Evolutionary conservation across 2,329 filamentous ascomycete species (phyloP).

Genomic region (Colletotrichum sp.): DNA sequence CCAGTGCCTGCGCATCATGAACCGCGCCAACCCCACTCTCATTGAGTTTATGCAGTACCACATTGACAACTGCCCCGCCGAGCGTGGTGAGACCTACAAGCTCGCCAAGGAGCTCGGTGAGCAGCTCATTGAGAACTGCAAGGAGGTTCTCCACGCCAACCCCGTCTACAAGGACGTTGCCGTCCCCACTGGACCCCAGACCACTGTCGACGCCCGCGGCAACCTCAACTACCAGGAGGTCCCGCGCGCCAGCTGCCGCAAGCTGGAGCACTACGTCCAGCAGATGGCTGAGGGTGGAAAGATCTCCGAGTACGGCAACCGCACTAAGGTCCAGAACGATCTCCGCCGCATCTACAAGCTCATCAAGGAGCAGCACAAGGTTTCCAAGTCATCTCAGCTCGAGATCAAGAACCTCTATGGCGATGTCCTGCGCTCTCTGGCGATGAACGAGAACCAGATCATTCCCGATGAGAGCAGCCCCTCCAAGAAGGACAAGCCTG

Average conservation of each 20-base stretch:
- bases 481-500: constrained; percentile 49
- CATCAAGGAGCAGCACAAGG: constrained; percentile 97
- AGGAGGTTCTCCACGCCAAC: constrained; percentile 81
- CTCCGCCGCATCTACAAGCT: constrained; percentile 95
- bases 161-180: constrained; percentile 97
- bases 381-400: constrained; percentile 93
- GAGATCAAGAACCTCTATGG: constrained; percentile 96
- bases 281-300: constrained; percentile 99
- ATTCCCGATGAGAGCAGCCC: constrained; percentile 77
- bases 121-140: constrained; percentile 97
- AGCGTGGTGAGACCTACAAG: constrained; percentile 96
- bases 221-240: constrained; percentile 93
- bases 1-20: constrained; percentile 99
- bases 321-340: constrained; percentile 97
- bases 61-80: constrained; percentile 97
- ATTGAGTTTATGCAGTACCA: constrained; percentile 99
- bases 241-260: constrained; percentile 86
- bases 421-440: constrained; percentile 90
- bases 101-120: constrained; percentile 94
- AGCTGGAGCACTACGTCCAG: constrained; percentile 97
- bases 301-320: constrained; percentile 97
- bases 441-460: constrained; percentile 98
- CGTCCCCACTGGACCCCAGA: constrained; percentile 88
- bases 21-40: constrained; percentile 93
- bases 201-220: constrained; percentile 89